Evolutionary conservation across 192 early-diverging fungal species (phyloP), one percentile per base, ranked within the genome.

Genomic region (Radiomyces spectabilis): DNA sequence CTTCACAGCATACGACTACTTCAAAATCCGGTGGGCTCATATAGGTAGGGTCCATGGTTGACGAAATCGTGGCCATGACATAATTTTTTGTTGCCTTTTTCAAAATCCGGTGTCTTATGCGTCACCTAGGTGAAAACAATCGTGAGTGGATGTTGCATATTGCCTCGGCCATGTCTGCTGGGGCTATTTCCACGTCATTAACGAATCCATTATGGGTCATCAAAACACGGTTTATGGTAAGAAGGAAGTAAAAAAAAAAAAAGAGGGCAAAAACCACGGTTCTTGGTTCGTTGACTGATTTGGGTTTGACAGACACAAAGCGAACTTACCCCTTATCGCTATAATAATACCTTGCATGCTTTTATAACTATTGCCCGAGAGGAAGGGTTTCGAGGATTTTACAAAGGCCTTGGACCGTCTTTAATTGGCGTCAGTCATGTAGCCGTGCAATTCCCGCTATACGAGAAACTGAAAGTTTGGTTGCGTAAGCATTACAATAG

Each of bases 121-220:
- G n/a, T n/a, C 34, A 21, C 32, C 0, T 53, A 75, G 69, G 59
- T 15, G 59, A 69, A 25, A 49, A 62, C 13, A 68, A 68, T 19
- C 62, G 57, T 37, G 67, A 77, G 42, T 64, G 80, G 53, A 52
- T 79, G 40, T 80, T 90, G 46, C 85, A 88, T 61, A 83, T 94
- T 19, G 48, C 86, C 21, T 78, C 92, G 18, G 90, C 93, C 25
- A 83, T 91, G 74, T 76, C 80, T 25, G 89, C 93, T 21, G 89
- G 89, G 33, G 79, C 85, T 5, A 75, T 82, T 8, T 84, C 80
- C n/a, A 87, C 92, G 37, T 69, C 79, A 4, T 57, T 85, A 25
- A 93, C 89, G 10, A 94, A 93, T 54, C 93, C 93, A n/a, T 66
- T 94, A 13, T 96, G 91, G 91, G 89, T 96, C 18, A 82, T 93